phyloP scores from a whole-genome alignment of 495 filamentous ascomycete genomes.

The Aspergillus incahuasiensis region DNA sequence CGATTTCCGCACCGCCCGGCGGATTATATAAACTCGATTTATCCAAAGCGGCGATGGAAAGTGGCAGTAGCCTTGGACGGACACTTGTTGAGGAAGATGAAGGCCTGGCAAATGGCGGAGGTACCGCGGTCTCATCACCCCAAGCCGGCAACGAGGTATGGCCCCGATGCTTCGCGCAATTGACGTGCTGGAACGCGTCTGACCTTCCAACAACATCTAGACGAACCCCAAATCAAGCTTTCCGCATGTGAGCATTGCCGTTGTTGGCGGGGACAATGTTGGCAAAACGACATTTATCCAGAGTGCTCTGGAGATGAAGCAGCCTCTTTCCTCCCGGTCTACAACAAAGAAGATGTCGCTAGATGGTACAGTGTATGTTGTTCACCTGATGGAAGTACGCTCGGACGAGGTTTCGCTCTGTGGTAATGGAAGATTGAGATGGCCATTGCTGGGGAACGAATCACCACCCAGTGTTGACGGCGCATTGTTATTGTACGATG shows the following conservation, averaged over 20 bases:
- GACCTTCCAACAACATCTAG: constrained; percentile 18
- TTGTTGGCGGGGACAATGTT: constrained; percentile 73
- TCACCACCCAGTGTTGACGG: constrained; percentile 73
- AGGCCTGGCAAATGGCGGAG: constrained; percentile 12
- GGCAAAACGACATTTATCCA: constrained; percentile 92
- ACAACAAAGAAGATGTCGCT: constrained; percentile 68
- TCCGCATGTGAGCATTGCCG: constrained; percentile 71
- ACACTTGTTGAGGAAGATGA: constrained; percentile 36
- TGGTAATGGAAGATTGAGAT: constrained; percentile 59
- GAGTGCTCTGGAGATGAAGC: constrained; percentile 65
- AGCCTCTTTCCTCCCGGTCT: constrained; percentile 50
- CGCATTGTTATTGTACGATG: constrained; percentile 79
- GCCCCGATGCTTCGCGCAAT: neutral
- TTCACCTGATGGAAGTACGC: constrained; percentile 77
- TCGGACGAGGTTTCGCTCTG: constrained; percentile 33
- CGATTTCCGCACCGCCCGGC: constrained; percentile 33
- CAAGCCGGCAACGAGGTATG: constrained; percentile 29
- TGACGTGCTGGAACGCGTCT: constrained; percentile 8
- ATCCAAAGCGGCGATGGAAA: constrained; percentile 17
- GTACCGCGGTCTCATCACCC: constrained; percentile 15
- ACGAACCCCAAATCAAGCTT: constrained; percentile 24
- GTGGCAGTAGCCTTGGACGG: constrained; percentile 21
- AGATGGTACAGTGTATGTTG: constrained; percentile 69
- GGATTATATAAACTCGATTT: constrained; percentile 27
- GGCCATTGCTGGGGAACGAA: constrained; percentile 70